Evolutionary conservation across 75 land plant species (phyloP), one percentile per base, ranked within the genome.

Genomic region (Pinus albicaulis): DNA sequence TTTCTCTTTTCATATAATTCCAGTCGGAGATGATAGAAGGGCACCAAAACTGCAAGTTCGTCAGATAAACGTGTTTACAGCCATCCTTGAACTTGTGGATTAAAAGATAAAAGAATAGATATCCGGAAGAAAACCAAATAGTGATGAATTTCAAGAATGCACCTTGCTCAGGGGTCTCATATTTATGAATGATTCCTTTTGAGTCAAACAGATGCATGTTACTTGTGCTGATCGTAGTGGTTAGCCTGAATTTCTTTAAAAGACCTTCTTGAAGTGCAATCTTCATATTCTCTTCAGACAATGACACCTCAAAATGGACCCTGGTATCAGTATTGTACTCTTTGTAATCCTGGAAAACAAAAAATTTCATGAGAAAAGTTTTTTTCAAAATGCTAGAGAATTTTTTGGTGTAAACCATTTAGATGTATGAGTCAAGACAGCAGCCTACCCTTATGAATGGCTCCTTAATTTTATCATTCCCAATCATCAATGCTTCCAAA

Each of bases 141-240:
- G 41, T n/a, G 17, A 78, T 68, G n/a, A 68, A 44, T 44, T 38
- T 66, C 25, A 48, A 53, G 56, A 60, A 75, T 82, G 64, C 88
- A 98, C 99, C 93, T 72, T 98, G 86, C 79, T 95, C 99, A 15
- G 99, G 98, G 15, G 89, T 86, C 55, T 95, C 99, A 75, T 92
- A 98, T 80, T 93, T 95, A 79, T 92, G 89, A 24, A 98, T 98
- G 10, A 72, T 62, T 5, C 99, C 98, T 3, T 81, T 81, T 26
- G 91, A 24, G 80, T 98, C 98, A 82, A 98, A 98, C 44, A 98
- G 83, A 64, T 98, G 95, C 99, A 98, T 95, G 84, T 98, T 98
- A 65, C 88, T 92, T 23, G 98, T 98, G 80, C 96, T 91, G n/a
- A 98, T 88, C 12, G 88, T 82, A 3, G 99, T 95, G 17, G 98